phyloP scores from a whole-genome alignment of 2,329 filamentous ascomycete species.

The Mycosphaerella sp. region DNA sequence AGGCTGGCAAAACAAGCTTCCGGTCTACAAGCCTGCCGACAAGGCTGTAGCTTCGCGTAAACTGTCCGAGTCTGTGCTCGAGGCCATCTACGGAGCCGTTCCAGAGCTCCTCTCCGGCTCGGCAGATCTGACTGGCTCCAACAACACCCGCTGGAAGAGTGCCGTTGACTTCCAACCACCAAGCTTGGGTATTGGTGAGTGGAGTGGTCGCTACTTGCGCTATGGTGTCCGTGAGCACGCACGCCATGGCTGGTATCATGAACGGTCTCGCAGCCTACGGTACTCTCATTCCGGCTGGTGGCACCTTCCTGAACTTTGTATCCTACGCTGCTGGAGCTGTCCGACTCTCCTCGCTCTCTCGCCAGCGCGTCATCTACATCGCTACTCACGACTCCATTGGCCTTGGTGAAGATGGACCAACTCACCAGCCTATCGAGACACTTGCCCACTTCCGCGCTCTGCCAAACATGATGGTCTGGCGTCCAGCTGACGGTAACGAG shows the following conservation, averaged over 20 bases:
- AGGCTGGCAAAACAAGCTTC: slow-evolving; percentile 92
- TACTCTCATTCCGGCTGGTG: slow-evolving; percentile 84
- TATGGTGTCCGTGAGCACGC: slow-evolving; percentile 90
- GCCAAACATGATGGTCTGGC: slow-evolving; percentile 99
- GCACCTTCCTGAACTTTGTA: slow-evolving; percentile 99
- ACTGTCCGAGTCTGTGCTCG: slow-evolving; percentile 87
- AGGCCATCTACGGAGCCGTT: slow-evolving; percentile 73
- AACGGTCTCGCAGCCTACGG: slow-evolving; percentile 96
- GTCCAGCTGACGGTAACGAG: slow-evolving; percentile 97
- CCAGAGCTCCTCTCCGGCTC: slow-evolving; percentile 95
- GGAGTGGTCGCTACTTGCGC: slow-evolving; percentile 83
- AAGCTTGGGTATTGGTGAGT: slow-evolving; percentile 76
- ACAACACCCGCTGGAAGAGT: slow-evolving; percentile 97
- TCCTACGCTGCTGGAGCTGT: slow-evolving; percentile 95
- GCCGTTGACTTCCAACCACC: slow-evolving; percentile 97
- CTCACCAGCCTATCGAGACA: slow-evolving; percentile 98
- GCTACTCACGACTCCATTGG: slow-evolving; percentile 99
- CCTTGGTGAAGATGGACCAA: slow-evolving; percentile 96
- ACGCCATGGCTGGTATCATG: slow-evolving; percentile 86
- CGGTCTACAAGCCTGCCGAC: slow-evolving; percentile 82
- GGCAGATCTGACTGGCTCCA: slow-evolving; percentile 95
- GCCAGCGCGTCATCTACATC: slow-evolving; percentile 86
- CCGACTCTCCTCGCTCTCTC: slow-evolving; percentile 86
- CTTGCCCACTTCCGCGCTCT: slow-evolving; percentile 97
- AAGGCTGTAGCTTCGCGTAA: slow-evolving; percentile 85